phyloP scores from a whole-genome alignment of 345 rosid species.

The Populus pruinosa region DNA sequence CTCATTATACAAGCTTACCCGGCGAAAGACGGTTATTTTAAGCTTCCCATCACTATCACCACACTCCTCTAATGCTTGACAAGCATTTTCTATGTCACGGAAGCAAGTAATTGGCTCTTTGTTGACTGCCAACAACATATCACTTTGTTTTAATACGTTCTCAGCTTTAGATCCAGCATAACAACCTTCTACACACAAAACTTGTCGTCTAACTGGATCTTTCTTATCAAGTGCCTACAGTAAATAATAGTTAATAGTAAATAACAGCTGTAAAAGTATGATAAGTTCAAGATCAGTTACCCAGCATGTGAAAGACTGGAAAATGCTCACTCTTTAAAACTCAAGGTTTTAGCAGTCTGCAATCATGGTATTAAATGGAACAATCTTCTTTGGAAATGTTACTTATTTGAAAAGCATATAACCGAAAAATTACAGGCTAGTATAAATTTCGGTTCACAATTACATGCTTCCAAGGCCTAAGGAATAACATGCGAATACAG shows the following conservation, averaged over 20 bases:
- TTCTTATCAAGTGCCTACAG: slow-evolving; percentile 72
- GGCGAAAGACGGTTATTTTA: slow-evolving; percentile 71
- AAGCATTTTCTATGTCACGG: slow-evolving; percentile 78
- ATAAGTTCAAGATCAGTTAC: too few relatives aligned
- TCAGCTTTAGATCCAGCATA: slow-evolving; percentile 93
- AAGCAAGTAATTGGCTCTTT: slow-evolving; percentile 88
- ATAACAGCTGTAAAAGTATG: too few relatives aligned
- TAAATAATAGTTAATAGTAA: slow-evolving; percentile 6
- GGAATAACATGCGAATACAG: too few relatives aligned
- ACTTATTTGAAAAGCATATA: too few relatives aligned
- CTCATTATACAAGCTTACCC: slow-evolving; percentile 39
- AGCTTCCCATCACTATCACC: slow-evolving; percentile 55
- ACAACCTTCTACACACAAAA: slow-evolving; percentile 88
- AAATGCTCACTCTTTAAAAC: too few relatives aligned
- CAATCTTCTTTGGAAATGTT: too few relatives aligned
- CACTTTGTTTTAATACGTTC: slow-evolving; percentile 75
- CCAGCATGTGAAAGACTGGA: too few relatives aligned
- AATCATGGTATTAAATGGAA: too few relatives aligned
- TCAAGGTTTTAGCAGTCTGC: too few relatives aligned
- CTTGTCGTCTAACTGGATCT: slow-evolving; percentile 82
- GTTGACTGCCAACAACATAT: slow-evolving; percentile 89
- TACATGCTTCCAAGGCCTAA: too few relatives aligned
- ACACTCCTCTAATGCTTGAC: slow-evolving; percentile 56
- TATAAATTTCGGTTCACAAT: too few relatives aligned
- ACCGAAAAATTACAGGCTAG: too few relatives aligned